These are phyloP conservation scores for Hemileccinum rubropunctum DNA, from an alignment of 768 basidiomycete genomes.

Conservation along the genomic window DNA sequence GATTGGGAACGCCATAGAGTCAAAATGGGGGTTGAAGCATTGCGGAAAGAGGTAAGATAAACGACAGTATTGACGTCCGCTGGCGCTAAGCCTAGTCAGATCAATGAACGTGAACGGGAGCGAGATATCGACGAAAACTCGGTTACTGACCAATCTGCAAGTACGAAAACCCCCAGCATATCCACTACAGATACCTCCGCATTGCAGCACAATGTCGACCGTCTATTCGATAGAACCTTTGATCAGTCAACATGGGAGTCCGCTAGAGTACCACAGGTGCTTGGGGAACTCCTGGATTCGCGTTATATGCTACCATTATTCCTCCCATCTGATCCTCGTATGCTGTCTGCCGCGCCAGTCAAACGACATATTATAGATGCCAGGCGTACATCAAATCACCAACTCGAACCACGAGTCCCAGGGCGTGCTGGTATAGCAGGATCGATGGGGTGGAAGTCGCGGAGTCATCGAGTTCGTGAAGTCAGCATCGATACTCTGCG, in stretches of 20 bases:
- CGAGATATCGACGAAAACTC: conserved; percentile 29
- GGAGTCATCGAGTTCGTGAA: conserved; percentile 58
- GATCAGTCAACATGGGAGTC: conserved; percentile 78
- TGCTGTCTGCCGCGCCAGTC: conserved; percentile 68
- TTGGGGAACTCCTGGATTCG: conserved; percentile 91
- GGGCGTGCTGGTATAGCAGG: conserved; percentile 40
- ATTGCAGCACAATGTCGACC: conserved; percentile 64
- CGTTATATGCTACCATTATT: conserved; percentile 88
- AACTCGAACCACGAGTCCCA: conserved; percentile 34
- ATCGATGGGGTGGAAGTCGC: conserved; percentile 56
- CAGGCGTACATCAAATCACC: conserved; percentile 15
- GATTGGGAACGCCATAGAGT: conserved; percentile 96
- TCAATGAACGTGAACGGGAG: conserved; percentile 59
- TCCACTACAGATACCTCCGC: conserved; percentile 34
- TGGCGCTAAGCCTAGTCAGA: conserved; percentile 38
- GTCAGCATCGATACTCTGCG: conserved; percentile 58
- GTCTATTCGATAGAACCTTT: conserved; percentile 68
- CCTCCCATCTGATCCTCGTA: conserved; percentile 77
- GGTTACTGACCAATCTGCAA: conserved; percentile 40
- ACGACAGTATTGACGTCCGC: background rate
- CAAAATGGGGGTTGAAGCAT: conserved; percentile 79
- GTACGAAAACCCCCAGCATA: conserved; percentile 28
- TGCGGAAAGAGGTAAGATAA: conserved; percentile 70
- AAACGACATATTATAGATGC: conserved; percentile 30
- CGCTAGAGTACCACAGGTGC: conserved; percentile 68